Evolutionary conservation across 2,329 filamentous ascomycete species (phyloP).

Genomic region (Pestalotiopsis sp.): DNA sequence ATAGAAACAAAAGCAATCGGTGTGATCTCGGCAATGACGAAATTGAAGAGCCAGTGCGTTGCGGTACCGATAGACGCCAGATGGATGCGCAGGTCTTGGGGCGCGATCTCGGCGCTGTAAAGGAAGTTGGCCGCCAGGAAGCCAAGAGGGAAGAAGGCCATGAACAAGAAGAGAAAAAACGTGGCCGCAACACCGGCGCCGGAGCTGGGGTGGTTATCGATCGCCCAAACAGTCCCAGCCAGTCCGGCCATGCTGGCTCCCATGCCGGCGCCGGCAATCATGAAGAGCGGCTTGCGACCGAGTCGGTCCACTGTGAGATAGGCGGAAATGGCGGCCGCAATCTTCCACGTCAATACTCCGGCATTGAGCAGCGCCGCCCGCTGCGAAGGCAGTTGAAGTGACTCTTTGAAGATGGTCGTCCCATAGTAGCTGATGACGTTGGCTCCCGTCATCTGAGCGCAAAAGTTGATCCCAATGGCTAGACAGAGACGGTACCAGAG

Average conservation of each 20-base stretch:
- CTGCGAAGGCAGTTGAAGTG: background rate
- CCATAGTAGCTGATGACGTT: conserved; percentile 1
- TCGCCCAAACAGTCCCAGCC: background rate
- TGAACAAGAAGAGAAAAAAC: background rate
- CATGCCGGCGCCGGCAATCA: background rate
- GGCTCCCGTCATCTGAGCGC: background rate
- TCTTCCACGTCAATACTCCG: background rate
- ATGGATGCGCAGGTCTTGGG: background rate
- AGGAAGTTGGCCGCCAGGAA: background rate
- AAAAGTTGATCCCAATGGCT: conserved; percentile 1
- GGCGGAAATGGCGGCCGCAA: background rate
- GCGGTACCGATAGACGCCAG: background rate
- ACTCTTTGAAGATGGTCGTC: background rate
- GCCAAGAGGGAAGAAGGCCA: background rate
- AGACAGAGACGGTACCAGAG: background rate
- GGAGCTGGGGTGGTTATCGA: background rate
- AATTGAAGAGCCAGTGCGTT: background rate
- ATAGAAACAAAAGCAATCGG: background rate
- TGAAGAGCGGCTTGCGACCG: background rate
- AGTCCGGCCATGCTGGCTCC: background rate
- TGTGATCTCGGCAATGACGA: background rate
- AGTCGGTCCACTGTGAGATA: background rate
- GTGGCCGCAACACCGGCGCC: background rate
- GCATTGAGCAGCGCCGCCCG: background rate
- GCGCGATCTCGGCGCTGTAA: background rate